Percentiles rank a stretch among this genome's conserved stretches.
Evolutionary conservation across 805 yeast genomes (phyloP).

Genomic region (Metschnikowia kunwiensis): DNA sequence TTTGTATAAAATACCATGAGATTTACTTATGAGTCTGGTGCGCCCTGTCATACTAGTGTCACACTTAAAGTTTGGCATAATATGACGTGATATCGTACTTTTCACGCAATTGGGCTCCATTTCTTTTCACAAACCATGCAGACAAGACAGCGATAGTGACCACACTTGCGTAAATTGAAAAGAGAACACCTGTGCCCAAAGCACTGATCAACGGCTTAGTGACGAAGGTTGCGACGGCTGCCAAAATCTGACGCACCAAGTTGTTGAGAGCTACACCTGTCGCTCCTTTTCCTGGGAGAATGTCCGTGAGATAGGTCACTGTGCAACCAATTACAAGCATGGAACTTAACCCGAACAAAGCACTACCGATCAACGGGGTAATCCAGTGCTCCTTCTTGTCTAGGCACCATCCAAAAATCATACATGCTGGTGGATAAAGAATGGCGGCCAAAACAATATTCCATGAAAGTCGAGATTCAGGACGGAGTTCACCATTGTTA

Average conservation of each 20-base stretch:
- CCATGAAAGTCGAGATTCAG: conserved; percentile 77
- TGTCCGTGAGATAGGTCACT: conserved; percentile 76
- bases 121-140: conserved; percentile 47
- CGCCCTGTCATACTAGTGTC: too few relatives aligned
- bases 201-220: conserved; percentile 68
- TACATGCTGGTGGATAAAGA: conserved; percentile 58
- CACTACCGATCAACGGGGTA: conserved; percentile 76
- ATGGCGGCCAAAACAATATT: conserved; percentile 66
- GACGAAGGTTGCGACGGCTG: conserved; percentile 72
- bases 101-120: conserved; percentile 63
- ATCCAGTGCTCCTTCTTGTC: conserved; percentile 69
- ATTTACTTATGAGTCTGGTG: too few relatives aligned
- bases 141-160: conserved; percentile 42
- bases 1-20: too few relatives aligned
- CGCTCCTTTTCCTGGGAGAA: conserved; percentile 84
- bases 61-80: conserved; percentile 46
- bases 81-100: conserved; percentile 54
- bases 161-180: conserved; percentile 62
- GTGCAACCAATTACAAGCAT: conserved; percentile 83
- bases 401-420: conserved; percentile 82
- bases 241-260: conserved; percentile 66
- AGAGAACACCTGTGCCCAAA: conserved; percentile 68
- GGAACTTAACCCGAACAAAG: conserved; percentile 75
- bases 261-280: conserved; percentile 86
- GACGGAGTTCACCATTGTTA: conserved; percentile 63